Base-by-base conservation (phyloP, 1,139 yeast genomes). In the Nematodospora anomalae region DNA sequence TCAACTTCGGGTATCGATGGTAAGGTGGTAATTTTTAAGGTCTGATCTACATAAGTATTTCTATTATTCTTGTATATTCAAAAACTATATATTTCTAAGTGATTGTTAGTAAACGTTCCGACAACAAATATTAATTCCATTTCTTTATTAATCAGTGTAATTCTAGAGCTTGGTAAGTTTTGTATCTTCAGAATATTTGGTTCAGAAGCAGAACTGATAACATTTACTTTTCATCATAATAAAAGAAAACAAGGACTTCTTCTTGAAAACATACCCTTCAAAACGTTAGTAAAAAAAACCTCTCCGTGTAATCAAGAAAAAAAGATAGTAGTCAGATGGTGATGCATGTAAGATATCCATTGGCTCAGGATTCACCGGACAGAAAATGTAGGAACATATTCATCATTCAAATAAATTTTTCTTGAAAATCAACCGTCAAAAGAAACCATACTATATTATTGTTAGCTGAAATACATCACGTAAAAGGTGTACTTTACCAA, bases 171-270 rank as follows among this genome's bases (percentile, higher is more conserved):
- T 64, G 66, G 72, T 41, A 38, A 36, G 33, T 21, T 41, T 45
- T 62, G 69, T 81, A 70, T 83, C 90, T 83, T 83, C 90, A 76
- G 64, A 60, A 49, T 57, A 52, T 41, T 68, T 70, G 77, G 78
- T 73, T 83, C 92, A 83, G 92, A 83, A 83, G 92, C 92, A 83
- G 92, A 83, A 83, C 92, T 83, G 92, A 80, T 71, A 60, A 57
- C 29, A 40, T 54, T 56, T 51, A 65, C 64, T 65, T 75, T 60
- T 82, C 89, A 82, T 82, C 88, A 78, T 63, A 42, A 50, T 49
- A 56, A 49, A 40, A 27, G 4, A 26, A 35, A 41, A 38, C 44
- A 40, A 38, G 40, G 4, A 18, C 27, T 12, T 24, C 21, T 18
- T 32, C 26, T 14, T 6, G 4, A 12, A 22, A 27, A 36, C 30